Percentiles rank a stretch among this genome's conserved stretches.
phyloP scores from a whole-genome alignment of 305 asterid species.

The Andrographis paniculata region DNA sequence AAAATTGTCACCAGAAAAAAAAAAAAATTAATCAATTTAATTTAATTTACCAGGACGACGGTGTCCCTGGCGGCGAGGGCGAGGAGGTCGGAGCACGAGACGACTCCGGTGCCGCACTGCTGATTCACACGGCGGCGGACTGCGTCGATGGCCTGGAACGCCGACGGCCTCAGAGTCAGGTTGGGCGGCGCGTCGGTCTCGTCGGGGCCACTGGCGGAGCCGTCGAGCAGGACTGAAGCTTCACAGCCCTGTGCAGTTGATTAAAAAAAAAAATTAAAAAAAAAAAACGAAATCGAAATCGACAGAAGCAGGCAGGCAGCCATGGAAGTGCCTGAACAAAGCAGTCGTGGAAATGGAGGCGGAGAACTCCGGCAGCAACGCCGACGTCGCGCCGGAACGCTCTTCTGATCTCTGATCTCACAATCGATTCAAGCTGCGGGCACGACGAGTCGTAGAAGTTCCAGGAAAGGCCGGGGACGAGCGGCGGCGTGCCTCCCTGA shows the following conservation, averaged over 20 bases:
- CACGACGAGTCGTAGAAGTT: not conserved
- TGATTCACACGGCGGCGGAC: slow-evolving; percentile 27
- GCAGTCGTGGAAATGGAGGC: not conserved
- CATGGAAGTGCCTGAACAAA: not conserved
- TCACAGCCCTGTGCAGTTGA: slow-evolving; percentile 43
- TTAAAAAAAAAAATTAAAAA: no score
- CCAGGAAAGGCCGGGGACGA: not conserved
- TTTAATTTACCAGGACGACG: slow-evolving; percentile 52
- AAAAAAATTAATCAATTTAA: not conserved
- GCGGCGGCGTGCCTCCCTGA: not conserved
- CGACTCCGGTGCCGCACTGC: slow-evolving; percentile 44
- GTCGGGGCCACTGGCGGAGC: slow-evolving; percentile 37
- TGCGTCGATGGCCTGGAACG: slow-evolving; percentile 31
- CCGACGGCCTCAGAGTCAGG: slow-evolving; percentile 31
- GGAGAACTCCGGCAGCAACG: not conserved
- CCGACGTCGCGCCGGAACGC: not conserved
- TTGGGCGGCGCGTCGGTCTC: slow-evolving; percentile 43
- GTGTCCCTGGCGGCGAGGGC: slow-evolving; percentile 64
- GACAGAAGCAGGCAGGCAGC: no score
- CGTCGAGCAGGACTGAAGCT: slow-evolving; percentile 40
- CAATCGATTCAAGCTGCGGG: not conserved
- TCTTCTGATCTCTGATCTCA: not conserved
- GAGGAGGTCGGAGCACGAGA: slow-evolving; percentile 56
- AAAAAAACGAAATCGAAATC: no score
- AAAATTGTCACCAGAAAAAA: not conserved